Conservation (phyloP, 164 flowering plant genomes). For the Sextonia rubra region DNA sequence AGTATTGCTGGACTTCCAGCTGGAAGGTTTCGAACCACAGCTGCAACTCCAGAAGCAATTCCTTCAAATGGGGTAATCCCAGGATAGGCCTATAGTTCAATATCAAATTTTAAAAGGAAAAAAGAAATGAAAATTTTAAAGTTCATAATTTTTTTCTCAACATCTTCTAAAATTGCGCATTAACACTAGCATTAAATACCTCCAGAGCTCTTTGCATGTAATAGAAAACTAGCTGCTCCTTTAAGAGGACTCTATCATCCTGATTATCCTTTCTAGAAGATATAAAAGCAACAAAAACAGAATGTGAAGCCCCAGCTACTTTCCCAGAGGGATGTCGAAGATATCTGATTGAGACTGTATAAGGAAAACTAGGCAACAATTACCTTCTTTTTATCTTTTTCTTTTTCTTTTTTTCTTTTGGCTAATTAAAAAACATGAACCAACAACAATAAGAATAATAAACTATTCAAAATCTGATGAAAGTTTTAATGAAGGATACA, state of each 20-base stretch:
- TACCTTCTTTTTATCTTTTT: no score
- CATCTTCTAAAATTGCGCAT: neutral
- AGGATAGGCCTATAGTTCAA: constrained; percentile 63
- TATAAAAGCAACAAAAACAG: constrained; percentile 68
- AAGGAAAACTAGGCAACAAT: constrained; percentile 9
- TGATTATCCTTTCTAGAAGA: constrained; percentile 60
- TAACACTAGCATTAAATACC: constrained; percentile 34
- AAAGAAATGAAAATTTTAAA: neutral
- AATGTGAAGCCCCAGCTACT: constrained; percentile 82
- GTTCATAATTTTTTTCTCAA: neutral
- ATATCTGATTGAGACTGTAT: constrained; percentile 43
- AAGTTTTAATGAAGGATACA: constrained; percentile 66
- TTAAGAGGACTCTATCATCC: constrained; percentile 51
- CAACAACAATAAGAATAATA: neutral
- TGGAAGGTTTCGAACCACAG: constrained; percentile 81
- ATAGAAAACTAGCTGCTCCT: constrained; percentile 85
- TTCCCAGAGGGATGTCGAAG: constrained; percentile 78
- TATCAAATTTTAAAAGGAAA: neutral
- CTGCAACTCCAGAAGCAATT: constrained; percentile 85
- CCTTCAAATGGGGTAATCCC: constrained; percentile 84
- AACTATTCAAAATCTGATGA: neutral
- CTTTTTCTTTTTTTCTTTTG: neutral
- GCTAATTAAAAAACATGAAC: neutral
- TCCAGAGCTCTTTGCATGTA: constrained; percentile 74
- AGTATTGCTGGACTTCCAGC: constrained; percentile 87